Evolutionary conservation across 2,329 filamentous ascomycete species (phyloP).

Genomic region (Scytalidium lignicola): DNA sequence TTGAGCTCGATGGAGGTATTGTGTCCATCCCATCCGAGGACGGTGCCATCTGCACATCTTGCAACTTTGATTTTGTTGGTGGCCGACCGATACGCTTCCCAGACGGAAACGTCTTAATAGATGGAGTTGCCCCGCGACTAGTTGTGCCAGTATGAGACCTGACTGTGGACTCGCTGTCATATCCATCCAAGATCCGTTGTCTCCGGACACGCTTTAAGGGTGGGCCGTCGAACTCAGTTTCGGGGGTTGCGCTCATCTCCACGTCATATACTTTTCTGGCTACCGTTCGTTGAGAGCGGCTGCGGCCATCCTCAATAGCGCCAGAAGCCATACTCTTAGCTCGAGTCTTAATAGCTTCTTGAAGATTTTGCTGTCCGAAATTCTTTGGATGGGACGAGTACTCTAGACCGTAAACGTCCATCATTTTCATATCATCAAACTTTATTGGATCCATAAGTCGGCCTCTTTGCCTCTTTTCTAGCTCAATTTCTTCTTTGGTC

Average conservation of each 20-base stretch:
- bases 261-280: conserved; percentile 16
- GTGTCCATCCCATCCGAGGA: conserved; percentile 3
- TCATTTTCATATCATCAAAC: conserved; percentile 44
- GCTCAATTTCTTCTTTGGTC: conserved; percentile 19
- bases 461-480: conserved; percentile 18
- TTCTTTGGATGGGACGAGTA: conserved; percentile 54
- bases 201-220: conserved; percentile 23
- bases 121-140: conserved; percentile 16
- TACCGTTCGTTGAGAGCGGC: conserved; percentile 18
- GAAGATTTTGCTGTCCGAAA: conserved; percentile 53
- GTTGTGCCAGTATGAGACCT: conserved; percentile 7
- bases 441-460: conserved; percentile 18
- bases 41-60: conserved; percentile 15
- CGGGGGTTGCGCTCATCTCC: conserved; percentile 16
- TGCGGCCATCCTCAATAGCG: conserved; percentile 12
- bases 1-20: neutral
- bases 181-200: conserved; percentile 16
- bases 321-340: conserved; percentile 9
- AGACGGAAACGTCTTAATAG: conserved; percentile 21
- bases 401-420: conserved; percentile 55
- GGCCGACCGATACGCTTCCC: conserved; percentile 28
- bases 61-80: conserved; percentile 18
- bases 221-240: conserved; percentile 19
- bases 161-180: conserved; percentile 7
- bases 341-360: conserved; percentile 3